phyloP scores from a whole-genome alignment of 2,329 filamentous ascomycete species.

The Paracamarosporium sp. region DNA sequence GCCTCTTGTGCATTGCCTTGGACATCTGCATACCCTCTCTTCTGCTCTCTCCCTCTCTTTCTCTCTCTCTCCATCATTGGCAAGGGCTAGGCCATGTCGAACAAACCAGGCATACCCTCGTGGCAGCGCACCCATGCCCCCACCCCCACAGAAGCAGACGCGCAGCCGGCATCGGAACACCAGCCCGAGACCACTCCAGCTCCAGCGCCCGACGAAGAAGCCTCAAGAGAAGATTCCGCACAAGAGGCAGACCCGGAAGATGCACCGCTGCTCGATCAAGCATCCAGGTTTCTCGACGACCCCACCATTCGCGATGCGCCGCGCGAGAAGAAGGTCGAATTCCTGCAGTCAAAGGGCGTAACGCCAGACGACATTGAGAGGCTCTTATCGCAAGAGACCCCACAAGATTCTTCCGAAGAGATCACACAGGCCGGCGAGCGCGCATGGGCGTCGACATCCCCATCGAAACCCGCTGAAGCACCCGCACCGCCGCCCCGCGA shows the following conservation, averaged over 20 bases:
- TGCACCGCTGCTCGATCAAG: conserved; percentile 64
- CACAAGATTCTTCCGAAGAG: conserved; percentile 19
- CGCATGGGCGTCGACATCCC: conserved; percentile 37
- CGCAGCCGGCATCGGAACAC: conserved; percentile 21
- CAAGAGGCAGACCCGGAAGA: conserved; percentile 8
- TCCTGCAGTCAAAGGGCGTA: conserved; percentile 80
- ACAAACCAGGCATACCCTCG: conserved; percentile 35
- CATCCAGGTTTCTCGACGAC: conserved; percentile 77
- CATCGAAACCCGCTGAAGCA: conserved; percentile 19
- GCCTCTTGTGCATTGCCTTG: neutral
- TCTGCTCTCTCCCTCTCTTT: neutral
- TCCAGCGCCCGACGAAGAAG: conserved; percentile 12
- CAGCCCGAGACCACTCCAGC: conserved; percentile 19
- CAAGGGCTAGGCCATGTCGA: neutral
- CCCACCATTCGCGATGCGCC: conserved; percentile 73
- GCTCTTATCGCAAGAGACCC: conserved; percentile 57
- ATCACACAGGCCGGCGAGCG: conserved; percentile 30
- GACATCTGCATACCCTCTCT: too few relatives aligned
- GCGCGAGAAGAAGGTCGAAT: conserved; percentile 75
- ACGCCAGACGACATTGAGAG: conserved; percentile 69
- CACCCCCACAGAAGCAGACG: conserved; percentile 12
- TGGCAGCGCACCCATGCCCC: conserved; percentile 39
- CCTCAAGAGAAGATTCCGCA: conserved; percentile 15
- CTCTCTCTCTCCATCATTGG: neutral
- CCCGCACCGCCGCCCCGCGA: conserved; percentile 44